Percentiles rank a stretch among this genome's conserved stretches.
Conservation (phyloP, 2,329 filamentous ascomycete genomes). For the Xylaria sp. region DNA sequence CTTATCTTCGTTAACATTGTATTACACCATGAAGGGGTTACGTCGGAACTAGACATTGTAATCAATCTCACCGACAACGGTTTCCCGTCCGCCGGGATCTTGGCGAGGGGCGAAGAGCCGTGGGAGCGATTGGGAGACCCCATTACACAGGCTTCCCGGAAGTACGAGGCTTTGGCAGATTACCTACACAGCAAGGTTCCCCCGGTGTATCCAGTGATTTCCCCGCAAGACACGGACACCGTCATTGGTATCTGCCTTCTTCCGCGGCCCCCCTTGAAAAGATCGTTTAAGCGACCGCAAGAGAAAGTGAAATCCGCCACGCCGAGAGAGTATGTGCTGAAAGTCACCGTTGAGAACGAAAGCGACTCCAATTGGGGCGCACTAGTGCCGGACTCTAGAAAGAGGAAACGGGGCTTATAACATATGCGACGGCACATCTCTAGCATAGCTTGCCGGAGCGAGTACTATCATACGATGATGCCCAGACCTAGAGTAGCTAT, state of each 20-base stretch:
- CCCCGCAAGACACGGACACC: background rate
- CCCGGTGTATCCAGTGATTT: background rate
- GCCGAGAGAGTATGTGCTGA: constrained; percentile 1
- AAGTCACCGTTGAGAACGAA: background rate
- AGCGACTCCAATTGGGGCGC: no score
- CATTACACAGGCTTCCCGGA: background rate
- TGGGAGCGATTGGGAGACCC: constrained; percentile 4
- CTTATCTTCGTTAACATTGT: constrained; percentile 5
- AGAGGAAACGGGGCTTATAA: no score
- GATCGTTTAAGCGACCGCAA: background rate
- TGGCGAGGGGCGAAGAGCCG: background rate
- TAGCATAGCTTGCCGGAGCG: no score
- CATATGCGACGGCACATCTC: no score
- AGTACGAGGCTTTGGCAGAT: background rate
- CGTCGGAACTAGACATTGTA: background rate
- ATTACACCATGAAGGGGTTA: background rate
- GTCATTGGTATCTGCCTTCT: constrained; percentile 5
- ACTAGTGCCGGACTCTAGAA: no score
- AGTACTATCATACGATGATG: no score
- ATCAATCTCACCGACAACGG: background rate
- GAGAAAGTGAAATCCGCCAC: background rate
- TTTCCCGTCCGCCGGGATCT: constrained; percentile 1
- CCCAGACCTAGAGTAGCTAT: no score
- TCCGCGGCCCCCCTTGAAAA: background rate
- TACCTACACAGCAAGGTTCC: constrained; percentile 2